A percentile compares a stretch with the other conserved stretches of the same genome.
phyloP scores from a whole-genome alignment of 2,329 filamentous ascomycete species.

The Colletotrichum melonis region DNA sequence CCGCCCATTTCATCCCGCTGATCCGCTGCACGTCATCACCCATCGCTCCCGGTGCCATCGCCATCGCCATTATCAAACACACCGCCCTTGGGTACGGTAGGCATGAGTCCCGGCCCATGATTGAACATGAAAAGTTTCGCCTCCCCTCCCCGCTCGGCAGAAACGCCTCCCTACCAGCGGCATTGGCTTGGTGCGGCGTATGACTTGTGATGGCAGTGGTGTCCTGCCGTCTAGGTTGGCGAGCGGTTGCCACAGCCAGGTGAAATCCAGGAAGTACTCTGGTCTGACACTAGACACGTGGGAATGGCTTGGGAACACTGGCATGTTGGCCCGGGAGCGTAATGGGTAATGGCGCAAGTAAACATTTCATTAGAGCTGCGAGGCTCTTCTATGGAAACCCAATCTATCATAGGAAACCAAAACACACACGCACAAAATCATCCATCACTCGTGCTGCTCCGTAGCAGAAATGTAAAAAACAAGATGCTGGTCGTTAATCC shows the following conservation, averaged over 20 bases:
- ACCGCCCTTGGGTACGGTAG: slow-evolving; percentile 3
- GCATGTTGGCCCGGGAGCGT: not conserved
- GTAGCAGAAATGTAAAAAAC: not conserved
- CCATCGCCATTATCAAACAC: not conserved
- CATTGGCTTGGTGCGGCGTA: not conserved
- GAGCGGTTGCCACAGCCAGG: too few relatives aligned
- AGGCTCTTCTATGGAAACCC: slow-evolving; percentile 22
- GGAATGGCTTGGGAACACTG: not conserved
- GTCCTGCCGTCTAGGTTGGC: too few relatives aligned
- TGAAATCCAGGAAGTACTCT: too few relatives aligned
- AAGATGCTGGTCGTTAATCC: slow-evolving; percentile 2
- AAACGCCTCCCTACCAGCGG: not conserved
- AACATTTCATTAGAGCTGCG: slow-evolving; percentile 23
- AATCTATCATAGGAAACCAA: slow-evolving; percentile 4
- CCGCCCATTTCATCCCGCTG: not conserved
- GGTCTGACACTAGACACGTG: not conserved
- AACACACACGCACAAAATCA: not conserved
- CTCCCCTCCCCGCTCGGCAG: not conserved
- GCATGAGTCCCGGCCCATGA: too few relatives aligned
- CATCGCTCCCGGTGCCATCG: not conserved
- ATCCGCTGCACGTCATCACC: slow-evolving; percentile 31
- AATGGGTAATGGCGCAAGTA: not conserved
- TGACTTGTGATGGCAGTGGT: not conserved
- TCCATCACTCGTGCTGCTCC: not conserved
- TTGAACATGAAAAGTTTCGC: too few relatives aligned